Conservation (phyloP, 768 basidiomycete genomes). For the Fomitopsis serialis region DNA sequence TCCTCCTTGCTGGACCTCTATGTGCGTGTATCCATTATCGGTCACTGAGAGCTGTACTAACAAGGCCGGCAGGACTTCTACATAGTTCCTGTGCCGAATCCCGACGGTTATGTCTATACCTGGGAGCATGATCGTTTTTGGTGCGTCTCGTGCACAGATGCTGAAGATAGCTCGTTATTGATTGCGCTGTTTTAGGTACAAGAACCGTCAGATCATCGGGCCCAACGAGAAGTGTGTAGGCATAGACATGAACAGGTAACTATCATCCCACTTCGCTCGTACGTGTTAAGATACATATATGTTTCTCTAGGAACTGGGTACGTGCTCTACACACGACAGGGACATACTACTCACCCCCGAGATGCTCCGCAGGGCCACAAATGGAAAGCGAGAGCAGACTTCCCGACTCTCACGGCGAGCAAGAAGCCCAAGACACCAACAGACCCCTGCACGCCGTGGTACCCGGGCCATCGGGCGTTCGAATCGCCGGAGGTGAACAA, state of each 20-base stretch:
- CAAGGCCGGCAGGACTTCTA: conserved; percentile 47
- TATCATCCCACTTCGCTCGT: background rate
- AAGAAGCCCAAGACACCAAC: conserved; percentile 17
- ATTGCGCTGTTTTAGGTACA: conserved; percentile 42
- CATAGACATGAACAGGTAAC: conserved; percentile 73
- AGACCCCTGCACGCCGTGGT: conserved; percentile 71
- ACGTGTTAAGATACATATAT: background rate
- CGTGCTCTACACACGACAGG: conserved; percentile 1
- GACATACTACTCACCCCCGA: background rate
- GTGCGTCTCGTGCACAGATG: conserved; percentile 21
- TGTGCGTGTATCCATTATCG: conserved; percentile 30
- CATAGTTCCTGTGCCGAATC: conserved; percentile 62
- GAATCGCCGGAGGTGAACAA: conserved; percentile 73
- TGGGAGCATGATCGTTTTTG: conserved; percentile 68
- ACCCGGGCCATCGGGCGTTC: conserved; percentile 69
- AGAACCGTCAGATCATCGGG: conserved; percentile 56
- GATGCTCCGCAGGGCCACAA: conserved; percentile 52
- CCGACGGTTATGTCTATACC: conserved; percentile 72
- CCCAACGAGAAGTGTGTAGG: conserved; percentile 52
- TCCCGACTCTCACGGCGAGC: conserved; percentile 12
- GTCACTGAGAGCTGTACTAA: background rate
- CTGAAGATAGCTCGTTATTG: background rate
- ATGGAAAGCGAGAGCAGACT: conserved; percentile 43
- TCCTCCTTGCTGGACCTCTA: conserved; percentile 46
- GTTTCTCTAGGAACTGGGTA: conserved; percentile 54